Base-by-base conservation (phyloP, 768 basidiomycete genomes). In the Boletellus emodensis region DNA sequence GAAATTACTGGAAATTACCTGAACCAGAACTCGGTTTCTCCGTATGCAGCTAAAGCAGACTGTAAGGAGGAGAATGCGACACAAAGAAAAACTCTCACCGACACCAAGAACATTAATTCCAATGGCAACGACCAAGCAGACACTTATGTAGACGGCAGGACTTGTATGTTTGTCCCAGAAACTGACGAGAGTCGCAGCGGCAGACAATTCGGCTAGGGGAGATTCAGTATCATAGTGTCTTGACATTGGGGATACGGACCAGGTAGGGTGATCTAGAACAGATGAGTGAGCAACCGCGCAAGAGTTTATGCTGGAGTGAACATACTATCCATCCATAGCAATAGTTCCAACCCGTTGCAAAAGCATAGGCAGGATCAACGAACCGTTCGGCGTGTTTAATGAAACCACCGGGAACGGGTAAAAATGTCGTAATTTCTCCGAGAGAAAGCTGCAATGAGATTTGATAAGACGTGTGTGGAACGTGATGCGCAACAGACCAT, bases 11-110 rank as follows among this genome's bases (percentile, higher is more conserved):
- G 6, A 7, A 40, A n/a, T 18, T 17, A 67, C 56, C 75, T 69
- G 55, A 81, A 79, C 57, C 76, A 67, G 62, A 79, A 80, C 51
- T 80, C 78, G 17, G 71, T 64, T 49, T 77, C 76, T 35, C 75
- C 75, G 36, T 75, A 77, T 41, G 68, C 71, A 43, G 73, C 75
- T 56, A 9, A 2, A 30, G 24, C 0, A 14, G 2, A 15, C 1
- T 6, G 18, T 65, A 3, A 49, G 32, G 22, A 37, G 12, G 18
- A 32, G 4, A 7, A 28, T 0, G 10, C 5, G 1, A 5, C 13
- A 1, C 22, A 14, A 0, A 3, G 13, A 3, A 28, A 28, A 28
- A 20, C 38, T 52, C 65, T 43, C 39, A 70, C 72, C 73, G 14
- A 71, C 70, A 6, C 74, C 76, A 14, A 75, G 62, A 30, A 57